Percentiles rank a stretch among this genome's conserved stretches.
phyloP scores from a whole-genome alignment of 2,329 filamentous ascomycete species.

The Thermoascus crustaceus region DNA sequence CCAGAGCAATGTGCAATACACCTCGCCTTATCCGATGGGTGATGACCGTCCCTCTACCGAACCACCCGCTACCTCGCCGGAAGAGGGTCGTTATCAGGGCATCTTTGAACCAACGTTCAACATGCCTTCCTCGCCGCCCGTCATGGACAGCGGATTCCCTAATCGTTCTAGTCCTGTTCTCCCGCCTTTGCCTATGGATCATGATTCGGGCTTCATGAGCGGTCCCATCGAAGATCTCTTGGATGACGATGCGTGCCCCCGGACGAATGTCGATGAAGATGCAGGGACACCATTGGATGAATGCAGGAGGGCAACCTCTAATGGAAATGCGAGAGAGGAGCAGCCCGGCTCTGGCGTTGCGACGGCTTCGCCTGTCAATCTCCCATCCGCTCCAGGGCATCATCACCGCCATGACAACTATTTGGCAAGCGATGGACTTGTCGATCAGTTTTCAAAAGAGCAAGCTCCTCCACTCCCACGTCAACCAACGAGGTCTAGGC shows the following conservation, averaged over 20 bases:
- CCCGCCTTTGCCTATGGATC: conserved; percentile 47
- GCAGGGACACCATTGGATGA: conserved; percentile 21
- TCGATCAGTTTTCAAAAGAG: conserved; percentile 16
- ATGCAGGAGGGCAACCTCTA: conserved; percentile 12
- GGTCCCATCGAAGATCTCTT: conserved; percentile 63
- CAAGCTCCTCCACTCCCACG: conserved; percentile 16
- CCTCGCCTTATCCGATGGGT: conserved; percentile 34
- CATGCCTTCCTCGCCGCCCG: conserved; percentile 83
- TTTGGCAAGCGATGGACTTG: conserved; percentile 12
- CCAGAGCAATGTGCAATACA: conserved; percentile 32
- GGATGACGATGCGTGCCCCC: conserved; percentile 47
- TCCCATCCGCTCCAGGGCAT: conserved; percentile 13
- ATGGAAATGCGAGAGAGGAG: conserved; percentile 13
- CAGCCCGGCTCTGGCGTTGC: conserved; percentile 17
- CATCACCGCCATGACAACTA: conserved; percentile 14
- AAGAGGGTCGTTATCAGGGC: conserved; percentile 42
- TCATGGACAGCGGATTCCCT: conserved; percentile 57
- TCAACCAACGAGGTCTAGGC: conserved; percentile 18
- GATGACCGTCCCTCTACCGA: conserved; percentile 34
- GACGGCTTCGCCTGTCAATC: conserved; percentile 20
- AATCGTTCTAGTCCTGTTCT: conserved; percentile 73
- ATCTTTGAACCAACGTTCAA: conserved; percentile 63
- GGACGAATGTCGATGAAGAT: conserved; percentile 8
- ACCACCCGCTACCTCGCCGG: conserved; percentile 41
- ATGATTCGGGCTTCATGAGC: conserved; percentile 79